Conservation (phyloP, 2,329 filamentous ascomycete species). For the Clarireedia sp. region DNA sequence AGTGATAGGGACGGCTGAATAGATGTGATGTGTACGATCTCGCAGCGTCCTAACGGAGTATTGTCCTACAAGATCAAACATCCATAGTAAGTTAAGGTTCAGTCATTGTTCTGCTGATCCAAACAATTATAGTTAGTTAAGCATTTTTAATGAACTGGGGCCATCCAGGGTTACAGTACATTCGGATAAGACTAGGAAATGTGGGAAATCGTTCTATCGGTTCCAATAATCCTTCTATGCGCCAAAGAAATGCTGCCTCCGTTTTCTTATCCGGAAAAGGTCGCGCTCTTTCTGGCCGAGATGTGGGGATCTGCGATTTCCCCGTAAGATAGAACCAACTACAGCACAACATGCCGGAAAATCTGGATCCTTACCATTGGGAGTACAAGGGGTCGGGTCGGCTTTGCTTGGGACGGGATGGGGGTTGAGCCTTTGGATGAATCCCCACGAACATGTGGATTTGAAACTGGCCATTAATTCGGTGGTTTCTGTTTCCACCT, state of each 20-base stretch:
- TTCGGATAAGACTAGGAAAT: background rate
- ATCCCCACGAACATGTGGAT: background rate
- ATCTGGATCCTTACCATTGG: background rate
- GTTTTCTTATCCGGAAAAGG: background rate
- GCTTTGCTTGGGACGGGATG: background rate
- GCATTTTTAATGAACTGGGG: background rate
- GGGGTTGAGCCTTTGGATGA: background rate
- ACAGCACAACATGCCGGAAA: background rate
- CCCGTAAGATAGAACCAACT: background rate
- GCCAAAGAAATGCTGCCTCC: too few relatives aligned
- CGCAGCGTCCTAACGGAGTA: too few relatives aligned
- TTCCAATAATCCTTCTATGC: background rate
- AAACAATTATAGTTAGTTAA: background rate
- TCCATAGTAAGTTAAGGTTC: too few relatives aligned
- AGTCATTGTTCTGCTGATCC: constrained; percentile 1
- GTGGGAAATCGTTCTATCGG: background rate
- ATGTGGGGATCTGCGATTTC: constrained; percentile 6
- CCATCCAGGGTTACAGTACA: background rate
- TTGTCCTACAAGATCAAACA: too few relatives aligned
- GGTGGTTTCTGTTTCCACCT: background rate
- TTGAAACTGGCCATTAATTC: background rate
- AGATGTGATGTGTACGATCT: too few relatives aligned
- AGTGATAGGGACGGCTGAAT: background rate
- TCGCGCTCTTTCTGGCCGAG: background rate
- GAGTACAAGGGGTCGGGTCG: background rate